Base-by-base conservation (phyloP, 2,329 filamentous ascomycete species). In the Verticillium klebahnii region DNA sequence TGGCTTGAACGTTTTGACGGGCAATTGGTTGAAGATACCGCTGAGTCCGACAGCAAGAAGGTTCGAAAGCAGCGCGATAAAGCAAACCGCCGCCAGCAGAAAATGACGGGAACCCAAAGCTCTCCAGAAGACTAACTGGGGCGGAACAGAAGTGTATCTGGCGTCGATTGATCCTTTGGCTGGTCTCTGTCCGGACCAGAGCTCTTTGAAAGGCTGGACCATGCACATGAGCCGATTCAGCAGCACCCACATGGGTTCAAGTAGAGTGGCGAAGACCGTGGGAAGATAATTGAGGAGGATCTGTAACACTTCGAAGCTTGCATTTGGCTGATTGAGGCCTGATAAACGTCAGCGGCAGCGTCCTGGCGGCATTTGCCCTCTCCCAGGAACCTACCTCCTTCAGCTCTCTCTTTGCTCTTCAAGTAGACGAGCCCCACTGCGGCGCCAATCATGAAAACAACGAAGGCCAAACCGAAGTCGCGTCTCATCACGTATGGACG, bases 161-260 rank as follows among this genome's bases (percentile, higher is more conserved):
- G 75, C 69, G 3, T 82, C 68, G 0, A 84, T 63, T 0, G 82
- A 77, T 0, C 73, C 69, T 1, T 37, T 37, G 0, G 76, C 74
- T 0, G 75, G 64, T 1, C 62, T 57, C 0, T 75, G 72, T 0
- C 25, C 25, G 5, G 25, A 25, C 25, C 25, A 74, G 0, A 88
- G 70, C 15, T 83, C 77, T 2, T 82, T 75, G 19, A 85, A 81
- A 0, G 85, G 85, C 34, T 85, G 80, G 0, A 88, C 64, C 9
- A 86, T 67, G 50, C 83, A 86, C 0, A 86, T 65, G 0, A 82
- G 60, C 0, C 85, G 75, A 52, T 85, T 87, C 0, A 89, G 61
- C 0, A 87, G 67, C 0, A 85, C 71, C 80, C 85, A 86, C 1
- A 83, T 75, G 0, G 85, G 85, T 39, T 89, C 85, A 0, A 87